phyloP scores from a whole-genome alignment of 441 rosid species.

The Lepidium campestre region DNA sequence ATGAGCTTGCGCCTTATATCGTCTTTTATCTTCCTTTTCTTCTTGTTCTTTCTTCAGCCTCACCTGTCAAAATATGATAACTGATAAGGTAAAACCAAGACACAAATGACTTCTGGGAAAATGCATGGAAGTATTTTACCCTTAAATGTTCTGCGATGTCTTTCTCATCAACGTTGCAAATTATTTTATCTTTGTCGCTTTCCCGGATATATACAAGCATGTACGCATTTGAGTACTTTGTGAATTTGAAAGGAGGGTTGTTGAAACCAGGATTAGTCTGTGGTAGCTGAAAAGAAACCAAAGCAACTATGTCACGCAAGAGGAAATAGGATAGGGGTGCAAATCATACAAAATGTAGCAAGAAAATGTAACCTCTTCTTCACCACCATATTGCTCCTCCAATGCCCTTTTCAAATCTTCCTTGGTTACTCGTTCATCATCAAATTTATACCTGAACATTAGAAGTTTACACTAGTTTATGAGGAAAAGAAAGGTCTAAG shows the following conservation, averaged over 20 bases:
- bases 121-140: conserved; percentile 36
- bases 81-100: conserved; percentile 17
- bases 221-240: conserved; percentile 70
- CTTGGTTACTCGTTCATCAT: conserved; percentile 67
- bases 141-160: conserved; percentile 71
- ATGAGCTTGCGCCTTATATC: conserved; percentile 65
- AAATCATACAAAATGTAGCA: conserved; percentile 1
- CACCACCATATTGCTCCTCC: conserved; percentile 78
- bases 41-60: conserved; percentile 75
- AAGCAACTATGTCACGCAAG: conserved; percentile 5
- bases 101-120: not conserved
- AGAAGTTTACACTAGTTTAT: not conserved
- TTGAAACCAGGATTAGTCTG: conserved; percentile 69
- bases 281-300: conserved; percentile 40
- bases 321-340: not conserved
- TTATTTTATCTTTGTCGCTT: conserved; percentile 65
- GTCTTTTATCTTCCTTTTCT: conserved; percentile 59
- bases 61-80: conserved; percentile 26
- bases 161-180: conserved; percentile 67
- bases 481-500: not conserved
- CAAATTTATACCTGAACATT: conserved; percentile 54
- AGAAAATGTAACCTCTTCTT: conserved; percentile 49
- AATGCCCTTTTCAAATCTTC: conserved; percentile 60
- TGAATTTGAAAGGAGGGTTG: conserved; percentile 58
- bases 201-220: conserved; percentile 80